Base-by-base conservation (phyloP, 83 land plant species). In the Picea engelmannii region DNA sequence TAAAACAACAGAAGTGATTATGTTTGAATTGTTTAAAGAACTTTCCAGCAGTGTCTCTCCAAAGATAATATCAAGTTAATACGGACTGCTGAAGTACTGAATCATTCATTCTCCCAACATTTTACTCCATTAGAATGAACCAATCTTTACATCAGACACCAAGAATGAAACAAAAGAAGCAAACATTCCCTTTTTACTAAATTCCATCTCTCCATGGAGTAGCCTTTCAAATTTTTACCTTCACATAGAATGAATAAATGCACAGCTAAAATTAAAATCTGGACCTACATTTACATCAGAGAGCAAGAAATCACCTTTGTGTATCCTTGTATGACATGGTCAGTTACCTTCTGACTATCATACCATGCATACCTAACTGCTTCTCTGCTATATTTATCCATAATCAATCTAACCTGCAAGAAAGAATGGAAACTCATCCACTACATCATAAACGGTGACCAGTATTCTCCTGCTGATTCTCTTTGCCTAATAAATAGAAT, bases 351-450 rank as follows among this genome's bases (percentile, higher is more conserved):
- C 55, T 70, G 81, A 27, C 87, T 73, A 80, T 97, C 92, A 83
- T 89, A 95, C 93, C 94, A 97, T 59, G 98, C 91, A 87, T 77
- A 59, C n/a, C 91, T 79, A 18, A 97, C 85, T 38, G 90, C 94
- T 66, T 84, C 81, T 60, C 82, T 81, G 27, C 96, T 92, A 82
- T 88, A 90, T 81, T 88, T 95, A 79, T 97, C 93, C 80, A 97
- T 94, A 1, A 95, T 62, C 70, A 83, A 78, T 80, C 95, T 87
- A 23, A 94, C 83, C 99, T 97, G 84, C 59, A 83, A 61, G 60
- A 18, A 79, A 52, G 9, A 24, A 75, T 15, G 1, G 17, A 23
- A 75, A 23, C 18, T 52, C 55, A 18, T 74, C 59, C 47, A 74
- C 13, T 5, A 21, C 13, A 24, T 52, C 1, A 75, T 47, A 23